Conservation (phyloP, 495 filamentous ascomycete species). For the Podospora pseudoanserina region DNA sequence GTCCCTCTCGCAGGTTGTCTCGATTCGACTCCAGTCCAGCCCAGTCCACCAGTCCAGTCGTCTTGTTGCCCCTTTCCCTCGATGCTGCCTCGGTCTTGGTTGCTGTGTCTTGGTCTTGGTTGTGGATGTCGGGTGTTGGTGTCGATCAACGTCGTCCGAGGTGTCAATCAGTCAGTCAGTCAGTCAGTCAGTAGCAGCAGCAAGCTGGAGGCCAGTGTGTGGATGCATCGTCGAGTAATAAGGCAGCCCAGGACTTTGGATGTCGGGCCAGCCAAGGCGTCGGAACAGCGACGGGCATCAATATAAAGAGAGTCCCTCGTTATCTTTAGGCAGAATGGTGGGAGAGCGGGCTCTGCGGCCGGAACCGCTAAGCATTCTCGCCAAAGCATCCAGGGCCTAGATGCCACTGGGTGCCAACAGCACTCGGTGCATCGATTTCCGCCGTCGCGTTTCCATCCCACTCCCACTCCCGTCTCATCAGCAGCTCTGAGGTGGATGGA, state of each 20-base stretch:
- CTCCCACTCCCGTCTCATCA: no score
- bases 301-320: slow-evolving; percentile 16
- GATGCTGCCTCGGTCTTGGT: no score
- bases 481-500: no score
- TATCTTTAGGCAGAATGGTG: slow-evolving; percentile 24
- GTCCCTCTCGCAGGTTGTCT: background rate
- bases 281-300: slow-evolving; percentile 26
- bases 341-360: slow-evolving; percentile 12
- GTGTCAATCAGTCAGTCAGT: background rate
- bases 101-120: background rate
- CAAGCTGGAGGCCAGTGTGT: background rate
- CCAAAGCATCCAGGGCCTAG: slow-evolving; percentile 21
- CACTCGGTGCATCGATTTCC: slow-evolving; percentile 21
- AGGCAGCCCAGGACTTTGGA: slow-evolving; percentile 13
- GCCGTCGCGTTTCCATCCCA: background rate
- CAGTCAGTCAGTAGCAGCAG: background rate
- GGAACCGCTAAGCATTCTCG: slow-evolving; percentile 25
- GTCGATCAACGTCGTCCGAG: background rate
- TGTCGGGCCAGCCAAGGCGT: slow-evolving; percentile 21
- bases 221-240: slow-evolving; percentile 2
- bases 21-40: background rate
- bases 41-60: background rate
- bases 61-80: no score
- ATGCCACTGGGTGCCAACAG: slow-evolving; percentile 3
- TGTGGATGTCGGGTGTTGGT: background rate